These are phyloP conservation scores for Ananas comosus DNA, from an alignment of 176 grass and related monocot species.

Conservation along the genomic window DNA sequence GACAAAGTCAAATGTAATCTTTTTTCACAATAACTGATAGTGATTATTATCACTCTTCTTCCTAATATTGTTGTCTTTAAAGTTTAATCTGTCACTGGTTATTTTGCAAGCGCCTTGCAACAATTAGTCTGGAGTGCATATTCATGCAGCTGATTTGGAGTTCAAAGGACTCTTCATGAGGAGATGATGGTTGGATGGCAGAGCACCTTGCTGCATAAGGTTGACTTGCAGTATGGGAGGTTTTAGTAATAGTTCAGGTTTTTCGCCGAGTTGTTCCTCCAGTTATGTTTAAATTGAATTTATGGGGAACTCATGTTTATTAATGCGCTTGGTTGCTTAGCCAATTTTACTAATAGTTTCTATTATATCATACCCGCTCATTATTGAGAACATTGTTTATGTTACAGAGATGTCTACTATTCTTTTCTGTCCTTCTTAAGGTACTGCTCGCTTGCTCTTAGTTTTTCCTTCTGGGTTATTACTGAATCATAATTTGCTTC, in stretches of 20 bases:
- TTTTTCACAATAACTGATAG: too few relatives aligned
- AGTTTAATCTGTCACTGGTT: background rate
- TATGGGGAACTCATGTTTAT: too few relatives aligned
- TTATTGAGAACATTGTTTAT: too few relatives aligned
- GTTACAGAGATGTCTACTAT: too few relatives aligned
- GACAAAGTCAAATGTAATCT: background rate
- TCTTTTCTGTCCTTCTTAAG: too few relatives aligned
- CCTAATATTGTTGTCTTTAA: background rate
- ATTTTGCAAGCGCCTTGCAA: conserved; percentile 4
- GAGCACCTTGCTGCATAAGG: conserved; percentile 2
- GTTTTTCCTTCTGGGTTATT: background rate
- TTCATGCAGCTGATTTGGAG: conserved; percentile 11
- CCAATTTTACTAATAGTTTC: too few relatives aligned
- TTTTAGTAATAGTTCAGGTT: conserved; percentile 14
- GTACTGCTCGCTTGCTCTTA: background rate
- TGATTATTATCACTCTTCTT: background rate
- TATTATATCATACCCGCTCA: too few relatives aligned
- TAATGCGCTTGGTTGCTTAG: too few relatives aligned
- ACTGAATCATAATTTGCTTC: background rate
- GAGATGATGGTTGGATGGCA: conserved; percentile 5
- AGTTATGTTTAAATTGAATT: background rate
- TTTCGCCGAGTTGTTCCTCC: conserved; percentile 8
- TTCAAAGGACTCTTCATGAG: conserved; percentile 14
- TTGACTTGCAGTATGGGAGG: conserved; percentile 9
- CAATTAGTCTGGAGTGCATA: conserved; percentile 10